Base-by-base conservation (phyloP, 192 early-diverging fungal species). In the Entomortierella chlamydospora region DNA sequence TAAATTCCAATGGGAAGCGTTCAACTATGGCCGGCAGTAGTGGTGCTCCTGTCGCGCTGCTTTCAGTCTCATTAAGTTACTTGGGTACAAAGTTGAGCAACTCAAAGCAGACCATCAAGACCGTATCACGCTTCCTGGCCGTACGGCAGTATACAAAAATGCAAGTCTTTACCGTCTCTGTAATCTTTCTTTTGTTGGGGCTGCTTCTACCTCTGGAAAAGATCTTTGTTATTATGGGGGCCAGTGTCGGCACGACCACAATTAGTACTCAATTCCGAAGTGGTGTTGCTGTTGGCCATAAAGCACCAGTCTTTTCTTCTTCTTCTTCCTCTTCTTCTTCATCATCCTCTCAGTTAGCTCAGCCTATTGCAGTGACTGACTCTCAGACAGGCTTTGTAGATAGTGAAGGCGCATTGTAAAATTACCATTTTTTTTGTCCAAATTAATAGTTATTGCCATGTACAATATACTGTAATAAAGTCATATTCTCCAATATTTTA, bases 151-250 rank as follows among this genome's bases (percentile, higher is more conserved):
- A 79, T 42, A 81, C 82, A 42, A 83, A 74, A 42, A 83, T 81
- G 68, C 83, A 84, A 56, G 64, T 84, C 56, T 64, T 84, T 39
- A 72, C 80, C 0, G 83, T 81, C 57, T 81, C 78, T 2, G 54
- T 81, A 12, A 28, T 81, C 26, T 84, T 78, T 50, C 73, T 84
- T 22, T 26, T 84, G 17, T n/a, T 81, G 47, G 83, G 83, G 10
- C 33, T 84, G 41, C 54, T 84, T 4, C 37, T 84, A 31, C 83
- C 83, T 2, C 57, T 84, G 25, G 83, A 84, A 23, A 84, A 81
- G 64, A 43, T 82, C 37, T 55, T 71, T 18, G 31, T 72, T 34
- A 34, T 70, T 23, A 28, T 25, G 23, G 52, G 52, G 2, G 52
- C 12, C 9, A 65, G 0, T 47, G 30, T 18, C 63, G 37, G 4